Base-by-base conservation (phyloP, 2,329 filamentous ascomycete species). In the Fusarium sp. region DNA sequence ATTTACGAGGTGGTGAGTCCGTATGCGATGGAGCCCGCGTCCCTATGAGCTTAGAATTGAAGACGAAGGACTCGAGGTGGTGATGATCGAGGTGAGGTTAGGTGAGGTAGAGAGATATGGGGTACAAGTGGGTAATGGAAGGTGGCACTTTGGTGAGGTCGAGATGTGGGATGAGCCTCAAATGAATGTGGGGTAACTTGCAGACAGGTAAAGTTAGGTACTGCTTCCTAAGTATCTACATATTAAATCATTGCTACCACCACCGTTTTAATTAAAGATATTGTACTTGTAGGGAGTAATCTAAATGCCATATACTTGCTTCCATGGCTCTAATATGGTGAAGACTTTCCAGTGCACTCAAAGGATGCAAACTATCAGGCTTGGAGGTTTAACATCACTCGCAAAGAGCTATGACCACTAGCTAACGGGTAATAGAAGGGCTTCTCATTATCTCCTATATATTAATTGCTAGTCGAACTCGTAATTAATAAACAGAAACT, bases 91-190 rank as follows among this genome's bases (percentile, higher is more conserved):
- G 30, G 38, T 67, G 24, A 70, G 27, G 49, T 53, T 13, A 47
- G 22, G 44, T 47, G 25, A 53, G 24, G 49, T 53, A 53, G 49
- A 51, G 60, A 67, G 58, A 32, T 54, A 58, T 70, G 62, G 66
- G 45, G 62, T 65, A 65, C 62, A 65, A 67, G 69, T 65, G 70
- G 66, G 63, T 65, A 52, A 38, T 72, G 41, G 54, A 62, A 73
- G 62, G 69, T 69, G 62, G 65, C 62, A 67, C 62, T 67, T 66
- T 67, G 61, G 52, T 62, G 53, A 62, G 52, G 62, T 65, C 58
- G 58, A 63, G 66, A 57, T 58, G 68, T 71, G 58, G 58, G 54
- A 67, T 62, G 61, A 69, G 64, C 67, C 67, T 72, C 67, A 59
- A 38, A 38, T n/a, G 34, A 18, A 71, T 73, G 70, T 73, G 71